Percentiles rank a stretch among this genome's conserved stretches.
phyloP scores from a whole-genome alignment of 495 filamentous ascomycete species.

The Beverwykella pulmonaria region DNA sequence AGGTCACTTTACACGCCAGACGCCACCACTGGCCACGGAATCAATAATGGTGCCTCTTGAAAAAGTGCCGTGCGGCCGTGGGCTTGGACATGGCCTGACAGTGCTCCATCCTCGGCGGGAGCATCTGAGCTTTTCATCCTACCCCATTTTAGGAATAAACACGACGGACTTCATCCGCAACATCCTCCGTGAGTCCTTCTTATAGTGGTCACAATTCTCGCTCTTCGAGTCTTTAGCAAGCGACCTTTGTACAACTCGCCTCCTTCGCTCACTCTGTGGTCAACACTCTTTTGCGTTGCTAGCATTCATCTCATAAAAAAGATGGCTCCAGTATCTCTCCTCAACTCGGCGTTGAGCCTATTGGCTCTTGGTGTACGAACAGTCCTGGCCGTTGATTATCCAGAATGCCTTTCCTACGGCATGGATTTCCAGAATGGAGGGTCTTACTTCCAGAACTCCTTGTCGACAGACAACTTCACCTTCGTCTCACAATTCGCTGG shows the following conservation, averaged over 20 bases:
- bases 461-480: conserved; percentile 43
- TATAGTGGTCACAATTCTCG: background rate
- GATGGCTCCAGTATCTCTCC: background rate
- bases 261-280: background rate
- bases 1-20: background rate
- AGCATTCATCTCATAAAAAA: background rate
- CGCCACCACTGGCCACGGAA: background rate
- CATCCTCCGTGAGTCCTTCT: background rate
- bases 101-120: background rate
- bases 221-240: background rate
- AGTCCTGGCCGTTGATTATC: conserved; percentile 9
- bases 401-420: conserved; percentile 35
- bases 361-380: conserved; percentile 13
- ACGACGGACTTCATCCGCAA: background rate
- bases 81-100: background rate
- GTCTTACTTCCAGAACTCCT: conserved; percentile 44
- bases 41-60: background rate
- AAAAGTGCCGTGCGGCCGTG: background rate
- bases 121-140: background rate
- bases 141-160: background rate
- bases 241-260: background rate
- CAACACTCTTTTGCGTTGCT: background rate
- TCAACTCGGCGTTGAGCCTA: background rate
- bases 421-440: conserved; percentile 46
- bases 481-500: conserved; percentile 43